Base-by-base conservation (phyloP, 331 rosid genomes). In the Dryas integrifolia region DNA sequence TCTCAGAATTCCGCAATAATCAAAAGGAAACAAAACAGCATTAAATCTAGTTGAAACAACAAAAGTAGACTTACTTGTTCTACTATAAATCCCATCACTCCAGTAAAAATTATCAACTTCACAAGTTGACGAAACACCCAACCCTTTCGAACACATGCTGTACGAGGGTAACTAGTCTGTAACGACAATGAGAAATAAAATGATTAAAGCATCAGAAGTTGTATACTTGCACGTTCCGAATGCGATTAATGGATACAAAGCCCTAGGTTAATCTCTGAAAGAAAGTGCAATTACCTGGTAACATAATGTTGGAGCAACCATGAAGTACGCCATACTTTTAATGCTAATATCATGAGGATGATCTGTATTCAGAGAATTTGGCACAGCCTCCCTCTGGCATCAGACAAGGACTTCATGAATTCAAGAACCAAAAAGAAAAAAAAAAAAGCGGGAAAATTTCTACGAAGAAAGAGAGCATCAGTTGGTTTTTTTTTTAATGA, bases 221-320 rank as follows among this genome's bases (percentile, higher is more conserved):
- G 40, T 21, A n/a, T 4, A 55, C 18, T 7, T 2, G 2, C 39
- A 18, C 74, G 12, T 65, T 65, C 52, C 16, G 39, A 64, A 16
- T 60, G n/a, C 21, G 65, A 38, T 69, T 69, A 12, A 51, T 7
- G 7, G 40, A 68, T 35, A 15, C 8, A 50, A 7, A 52, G 39
- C 21, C 4, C 3, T 40, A 52, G 4, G 5, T 38, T 3, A 52
- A 67, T 13, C 13, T 69, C 49, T 41, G 38, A 39, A 69, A 69
- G 35, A 38, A 50, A 60, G 62, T 64, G 65, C 45, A 70, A 73
- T 40, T 76, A 94, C 98, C 98, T 94, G 98, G 82, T 91, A 94
- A 77, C 98, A 94, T 77, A 94, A 79, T 39, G 98, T 95, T 61
- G 98, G 99, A 70, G 99, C 97, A 83, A 90, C 89, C 92, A 95